Evolutionary conservation across 2,329 filamentous ascomycete species (phyloP), one percentile per base, ranked within the genome.

Genomic region (Aspergillus sclerotialis): DNA sequence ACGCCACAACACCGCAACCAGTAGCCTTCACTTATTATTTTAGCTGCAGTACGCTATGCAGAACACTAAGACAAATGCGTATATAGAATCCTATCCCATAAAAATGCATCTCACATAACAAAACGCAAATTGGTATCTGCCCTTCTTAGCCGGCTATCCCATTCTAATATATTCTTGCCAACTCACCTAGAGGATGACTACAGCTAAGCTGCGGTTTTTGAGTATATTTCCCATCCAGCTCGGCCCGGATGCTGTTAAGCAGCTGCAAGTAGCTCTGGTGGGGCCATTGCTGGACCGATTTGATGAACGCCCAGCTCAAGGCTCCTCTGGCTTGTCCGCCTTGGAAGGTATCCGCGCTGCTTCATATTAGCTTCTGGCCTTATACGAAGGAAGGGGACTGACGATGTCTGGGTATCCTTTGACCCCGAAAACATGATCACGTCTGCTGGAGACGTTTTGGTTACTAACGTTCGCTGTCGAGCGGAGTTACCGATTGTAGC

Each of bases 371-470:
- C 26, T 7, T 5, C 11, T n/a, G 10, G 3, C 23, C 13, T 28
- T 13, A n/a, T 10, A 11, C 11, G 19, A 7, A 7, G 13, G 10
- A 17, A 19, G 10, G 9, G 18, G 16, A 52, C 57, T 45, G 44
- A 62, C 58, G 59, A 63, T 33, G 90, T 98, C 65, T 96, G 92
- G 38, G 82, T 80, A 56, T 96, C 92, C 64, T 95, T 96, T 64
- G 86, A 93, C 32, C 92, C 92, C 40, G 86, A 94, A 79, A 89
- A 94, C 85, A 95, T 94, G 56, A 96, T 78, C 25, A 98, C 92
- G 61, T 98, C 92, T 27, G 92, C 92, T 1, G 90, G 83, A 26
- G 84, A 92, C 3, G 92, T 96, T 67, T 94, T 93, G 21, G 90
- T 96, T 48, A 81, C 75, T 54, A 88, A 71, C 34, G 89, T 85